Evolutionary conservation across 305 asterid species (phyloP).

Genomic region (Stenogyne calaminthoides): DNA sequence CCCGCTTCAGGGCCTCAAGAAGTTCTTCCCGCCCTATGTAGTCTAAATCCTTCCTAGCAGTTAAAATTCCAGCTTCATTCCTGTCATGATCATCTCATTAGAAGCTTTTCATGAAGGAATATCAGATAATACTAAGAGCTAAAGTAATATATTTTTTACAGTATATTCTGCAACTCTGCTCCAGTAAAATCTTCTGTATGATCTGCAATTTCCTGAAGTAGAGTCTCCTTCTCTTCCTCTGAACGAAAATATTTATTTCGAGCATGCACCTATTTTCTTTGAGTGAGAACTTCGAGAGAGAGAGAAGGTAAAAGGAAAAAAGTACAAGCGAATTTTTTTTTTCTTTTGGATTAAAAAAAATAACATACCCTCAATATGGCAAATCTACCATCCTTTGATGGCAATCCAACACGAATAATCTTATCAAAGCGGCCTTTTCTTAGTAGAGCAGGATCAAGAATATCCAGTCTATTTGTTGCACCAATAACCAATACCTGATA

Average conservation of each 20-base stretch:
- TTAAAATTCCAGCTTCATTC: conserved; percentile 98
- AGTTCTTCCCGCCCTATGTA: conserved; percentile 92
- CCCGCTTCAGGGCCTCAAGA: conserved; percentile 97
- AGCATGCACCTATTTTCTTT: conserved; percentile 82
- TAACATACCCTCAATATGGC: conserved; percentile 89
- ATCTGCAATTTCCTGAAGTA: conserved; percentile 87
- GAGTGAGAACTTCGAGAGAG: conserved; percentile 28
- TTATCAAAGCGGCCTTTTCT: conserved; percentile 98
- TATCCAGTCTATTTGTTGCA: conserved; percentile 97
- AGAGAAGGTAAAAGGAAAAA: not conserved
- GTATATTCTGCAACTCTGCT: conserved; percentile 93
- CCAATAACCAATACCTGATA: conserved; percentile 90
- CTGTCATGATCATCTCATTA: conserved; percentile 56
- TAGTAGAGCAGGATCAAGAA: conserved; percentile 96
- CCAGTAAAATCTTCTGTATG: conserved; percentile 92
- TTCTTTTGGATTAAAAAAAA: not conserved
- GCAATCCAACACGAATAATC: conserved; percentile 95
- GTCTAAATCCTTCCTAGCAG: conserved; percentile 91
- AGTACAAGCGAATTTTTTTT: not conserved
- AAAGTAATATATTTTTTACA: conserved; percentile 46
- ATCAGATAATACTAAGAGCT: conserved; percentile 21
- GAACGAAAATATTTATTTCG: conserved; percentile 91
- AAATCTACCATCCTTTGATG: conserved; percentile 91
- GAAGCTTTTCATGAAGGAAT: conserved; percentile 29
- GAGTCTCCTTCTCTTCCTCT: conserved; percentile 85